Percentiles rank a stretch among this genome's conserved stretches.
These are phyloP conservation scores for Hygrocybe coccinea DNA, from an alignment of 768 basidiomycete genomes.

Conservation along the genomic window DNA sequence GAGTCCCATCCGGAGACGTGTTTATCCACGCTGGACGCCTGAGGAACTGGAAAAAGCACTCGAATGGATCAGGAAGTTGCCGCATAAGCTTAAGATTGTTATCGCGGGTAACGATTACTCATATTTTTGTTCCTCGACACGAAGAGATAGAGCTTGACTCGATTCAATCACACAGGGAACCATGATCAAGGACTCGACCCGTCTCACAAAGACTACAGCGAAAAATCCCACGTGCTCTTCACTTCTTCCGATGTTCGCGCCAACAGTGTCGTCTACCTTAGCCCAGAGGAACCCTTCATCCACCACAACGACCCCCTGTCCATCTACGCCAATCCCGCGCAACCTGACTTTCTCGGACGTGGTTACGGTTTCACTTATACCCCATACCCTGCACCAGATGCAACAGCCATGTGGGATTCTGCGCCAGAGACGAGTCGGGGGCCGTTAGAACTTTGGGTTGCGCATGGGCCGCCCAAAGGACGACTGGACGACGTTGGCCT, in stretches of 20 bases:
- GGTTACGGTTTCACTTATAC: not conserved
- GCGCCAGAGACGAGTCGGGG: not conserved
- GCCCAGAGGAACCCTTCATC: not conserved
- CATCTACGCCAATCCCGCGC: slow-evolving; percentile 1
- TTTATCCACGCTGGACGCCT: not conserved
- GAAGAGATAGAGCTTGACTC: too few species aligned
- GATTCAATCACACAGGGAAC: not conserved
- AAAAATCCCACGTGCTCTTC: not conserved
- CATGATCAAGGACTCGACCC: slow-evolving; percentile 1
- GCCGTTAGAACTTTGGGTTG: not conserved
- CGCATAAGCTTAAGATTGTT: slow-evolving; percentile 8
- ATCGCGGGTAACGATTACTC: not conserved
- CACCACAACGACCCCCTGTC: not conserved
- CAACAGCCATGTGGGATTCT: not conserved
- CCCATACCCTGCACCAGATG: not conserved
- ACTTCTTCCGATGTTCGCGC: not conserved
- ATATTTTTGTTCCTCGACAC: not conserved
- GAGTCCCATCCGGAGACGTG: not conserved
- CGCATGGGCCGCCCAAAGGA: slow-evolving; percentile 2
- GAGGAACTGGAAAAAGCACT: not conserved
- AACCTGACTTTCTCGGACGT: not conserved
- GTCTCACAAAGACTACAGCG: not conserved
- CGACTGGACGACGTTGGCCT: not conserved
- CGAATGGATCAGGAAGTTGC: slow-evolving; percentile 1
- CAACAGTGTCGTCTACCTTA: not conserved